These are phyloP conservation scores for Colletotrichum graminicola DNA, from an alignment of 2,329 filamentous ascomycete species.

Conservation along the genomic window DNA sequence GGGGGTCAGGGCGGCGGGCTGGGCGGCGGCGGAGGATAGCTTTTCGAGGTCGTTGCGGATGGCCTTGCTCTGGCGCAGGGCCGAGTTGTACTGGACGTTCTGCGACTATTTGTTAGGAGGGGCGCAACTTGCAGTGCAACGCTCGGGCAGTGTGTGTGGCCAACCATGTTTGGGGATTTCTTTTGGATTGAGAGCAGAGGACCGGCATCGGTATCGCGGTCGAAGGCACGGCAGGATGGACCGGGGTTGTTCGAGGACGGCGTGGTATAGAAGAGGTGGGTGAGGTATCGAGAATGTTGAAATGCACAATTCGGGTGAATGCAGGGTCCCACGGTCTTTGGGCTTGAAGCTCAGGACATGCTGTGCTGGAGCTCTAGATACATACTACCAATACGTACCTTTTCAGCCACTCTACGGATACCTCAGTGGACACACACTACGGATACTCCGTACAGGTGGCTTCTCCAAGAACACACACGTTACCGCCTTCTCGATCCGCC, in stretches of 20 bases:
- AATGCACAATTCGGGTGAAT: not conserved
- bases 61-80: conserved; percentile 84
- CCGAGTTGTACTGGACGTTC: conserved; percentile 89
- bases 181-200: not conserved
- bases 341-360: conserved; percentile 14
- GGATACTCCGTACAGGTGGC: conserved; percentile 38
- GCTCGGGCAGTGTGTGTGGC: conserved; percentile 1
- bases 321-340: conserved; percentile 20
- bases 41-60: conserved; percentile 81
- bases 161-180: conserved; percentile 24
- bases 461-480: conserved; percentile 29
- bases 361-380: conserved; percentile 19
- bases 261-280: not conserved
- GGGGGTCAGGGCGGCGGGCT: conserved; percentile 72
- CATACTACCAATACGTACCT: not conserved
- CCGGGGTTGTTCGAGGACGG: not conserved
- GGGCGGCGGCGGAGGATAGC: conserved; percentile 70
- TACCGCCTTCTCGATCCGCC: conserved; percentile 30
- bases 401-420: not conserved
- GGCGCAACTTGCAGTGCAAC: not conserved
- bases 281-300: not conserved
- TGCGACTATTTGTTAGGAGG: conserved; percentile 54
- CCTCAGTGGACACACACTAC: too few relatives aligned
- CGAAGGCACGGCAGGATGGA: not conserved
- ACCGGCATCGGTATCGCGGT: not conserved